Evolutionary conservation across 2,329 filamentous ascomycete species (phyloP).

Genomic region (Penicillium olsonii): DNA sequence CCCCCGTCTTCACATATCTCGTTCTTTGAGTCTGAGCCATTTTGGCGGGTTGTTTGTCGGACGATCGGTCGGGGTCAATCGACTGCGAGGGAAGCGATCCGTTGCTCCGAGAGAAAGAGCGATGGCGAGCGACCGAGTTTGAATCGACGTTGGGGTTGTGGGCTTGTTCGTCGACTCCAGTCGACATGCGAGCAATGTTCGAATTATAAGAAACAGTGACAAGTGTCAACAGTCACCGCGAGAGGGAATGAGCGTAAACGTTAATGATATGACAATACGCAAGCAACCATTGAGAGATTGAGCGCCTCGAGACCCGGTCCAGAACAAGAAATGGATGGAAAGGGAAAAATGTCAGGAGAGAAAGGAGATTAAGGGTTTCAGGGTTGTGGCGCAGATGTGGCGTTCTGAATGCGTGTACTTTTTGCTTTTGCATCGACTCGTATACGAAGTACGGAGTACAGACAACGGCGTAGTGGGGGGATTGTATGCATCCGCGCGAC

Average conservation of each 20-base stretch:
- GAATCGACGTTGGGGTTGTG: conserved; percentile 56
- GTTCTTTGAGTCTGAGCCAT: conserved; percentile 66
- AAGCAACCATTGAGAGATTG: conserved; percentile 34
- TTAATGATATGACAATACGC: conserved; percentile 11
- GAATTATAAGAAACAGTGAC: conserved; percentile 17
- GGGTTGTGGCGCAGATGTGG: conserved; percentile 28
- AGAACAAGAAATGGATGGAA: conserved; percentile 18
- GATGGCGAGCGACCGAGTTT: conserved; percentile 51
- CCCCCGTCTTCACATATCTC: conserved; percentile 63
- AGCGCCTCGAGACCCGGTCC: conserved; percentile 27
- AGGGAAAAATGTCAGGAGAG: conserved; percentile 17
- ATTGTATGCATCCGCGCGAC: too few relatives aligned
- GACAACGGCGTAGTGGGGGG: too few relatives aligned
- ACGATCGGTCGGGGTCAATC: conserved; percentile 50
- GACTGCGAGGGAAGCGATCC: conserved; percentile 45
- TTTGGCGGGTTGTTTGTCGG: conserved; percentile 42
- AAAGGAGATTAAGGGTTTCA: conserved; percentile 25
- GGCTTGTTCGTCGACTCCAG: conserved; percentile 53
- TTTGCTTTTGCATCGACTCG: not conserved
- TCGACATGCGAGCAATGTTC: conserved; percentile 55
- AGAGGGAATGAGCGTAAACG: conserved; percentile 27
- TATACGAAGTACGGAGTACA: too few relatives aligned
- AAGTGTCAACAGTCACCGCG: conserved; percentile 19
- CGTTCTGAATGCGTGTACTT: conserved; percentile 16
- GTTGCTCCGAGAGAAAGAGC: conserved; percentile 55